These are phyloP conservation scores for Raphanus sativus DNA, from an alignment of 345 rosid species.

Conservation along the genomic window DNA sequence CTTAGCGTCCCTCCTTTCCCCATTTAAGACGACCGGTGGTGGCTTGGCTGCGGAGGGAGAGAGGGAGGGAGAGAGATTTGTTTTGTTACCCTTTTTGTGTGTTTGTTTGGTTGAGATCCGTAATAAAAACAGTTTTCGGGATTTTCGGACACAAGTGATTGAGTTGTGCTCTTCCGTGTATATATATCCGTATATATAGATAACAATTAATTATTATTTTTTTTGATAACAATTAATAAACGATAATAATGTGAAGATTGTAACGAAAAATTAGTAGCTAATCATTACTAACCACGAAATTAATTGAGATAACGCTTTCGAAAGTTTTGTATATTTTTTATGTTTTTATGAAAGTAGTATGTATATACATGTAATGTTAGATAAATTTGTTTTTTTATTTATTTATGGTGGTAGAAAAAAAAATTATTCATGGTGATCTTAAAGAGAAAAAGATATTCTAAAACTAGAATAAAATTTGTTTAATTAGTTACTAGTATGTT, in stretches of 20 bases:
- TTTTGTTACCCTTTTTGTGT: neutral
- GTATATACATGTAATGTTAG: neutral
- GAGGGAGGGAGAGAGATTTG: neutral
- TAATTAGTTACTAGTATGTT: neutral
- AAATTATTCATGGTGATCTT: neutral
- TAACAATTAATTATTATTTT: neutral
- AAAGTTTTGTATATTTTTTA: neutral
- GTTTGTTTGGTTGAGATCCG: neutral
- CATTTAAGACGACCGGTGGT: constrained; percentile 33
- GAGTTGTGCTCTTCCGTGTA: neutral
- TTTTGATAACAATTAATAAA: neutral
- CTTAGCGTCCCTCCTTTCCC: constrained; percentile 88
- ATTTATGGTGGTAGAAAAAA: neutral
- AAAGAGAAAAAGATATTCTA: neutral
- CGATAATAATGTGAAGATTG: constrained; percentile 30
- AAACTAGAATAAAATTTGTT: neutral
- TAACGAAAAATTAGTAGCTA: neutral
- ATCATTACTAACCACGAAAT: neutral
- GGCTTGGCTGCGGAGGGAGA: neutral
- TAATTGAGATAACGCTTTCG: constrained; percentile 2
- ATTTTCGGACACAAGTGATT: constrained; percentile 5
- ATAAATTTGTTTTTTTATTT: neutral
- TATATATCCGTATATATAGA: neutral
- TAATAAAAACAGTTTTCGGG: neutral
- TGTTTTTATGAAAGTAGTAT: too few relatives aligned